Base-by-base conservation (phyloP, 345 rosid species). In the Garcia nutans region DNA sequence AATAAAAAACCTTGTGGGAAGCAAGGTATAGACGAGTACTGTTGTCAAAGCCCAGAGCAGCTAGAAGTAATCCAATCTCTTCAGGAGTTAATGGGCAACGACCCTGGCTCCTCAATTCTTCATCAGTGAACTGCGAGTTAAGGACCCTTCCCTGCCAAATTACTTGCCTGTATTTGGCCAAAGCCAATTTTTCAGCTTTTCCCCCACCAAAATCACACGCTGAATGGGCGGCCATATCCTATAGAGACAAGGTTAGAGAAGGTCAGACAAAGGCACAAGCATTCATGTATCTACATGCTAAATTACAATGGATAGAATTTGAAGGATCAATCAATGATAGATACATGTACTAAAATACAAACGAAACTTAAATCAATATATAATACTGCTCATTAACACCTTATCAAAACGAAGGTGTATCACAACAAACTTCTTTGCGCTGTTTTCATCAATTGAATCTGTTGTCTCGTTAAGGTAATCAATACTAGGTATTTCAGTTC, bases 201-300 rank as follows among this genome's bases (percentile, higher is more conserved):
- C 99, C 99, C 24, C 98, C 99, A 73, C 96, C 99, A 81, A 96
- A 96, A 81, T 96, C 95, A 52, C 99, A 96, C 54, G 96, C 98
- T 72, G 99, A 96, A 85, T 96, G 98, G 55, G 99, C 99, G 58
- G 99, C 99, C 99, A 96, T 93, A 79, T 96, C 99, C 99, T 96
- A 84, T 80, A 85, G 17, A 42, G 10, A 54, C 67, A n/a, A 37
- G 42, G 70, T 78, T 57, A 65, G 66, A 41, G 19, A 72, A 19
- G 20, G 33, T 10, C 15, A 44, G 10, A 64, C 26, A 1, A 12
- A 47, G 44, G 49, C 45, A 63, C 6, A 26, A 11, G 33, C 24
- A 54, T 6, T 16, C 42, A 22, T 6, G 5, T 11, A 31, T 6
- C 19, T 23, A 49, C 41, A 37, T 15, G 19, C 22, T 31, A n/a